Base-by-base conservation (phyloP, 1,284 basidiomycete genomes). In the Rhizoctonia solani region DNA sequence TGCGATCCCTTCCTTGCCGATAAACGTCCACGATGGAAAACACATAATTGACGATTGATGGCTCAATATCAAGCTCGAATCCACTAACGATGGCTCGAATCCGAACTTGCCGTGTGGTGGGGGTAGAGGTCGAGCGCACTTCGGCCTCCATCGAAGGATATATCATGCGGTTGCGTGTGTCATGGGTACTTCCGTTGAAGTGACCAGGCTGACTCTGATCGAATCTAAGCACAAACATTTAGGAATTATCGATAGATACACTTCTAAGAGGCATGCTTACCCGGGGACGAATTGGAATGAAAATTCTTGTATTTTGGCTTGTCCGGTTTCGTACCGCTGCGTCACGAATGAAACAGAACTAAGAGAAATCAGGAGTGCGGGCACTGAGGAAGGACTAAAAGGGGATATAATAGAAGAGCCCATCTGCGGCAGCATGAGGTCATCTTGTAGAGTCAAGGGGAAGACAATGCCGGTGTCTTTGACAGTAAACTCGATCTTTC, bases 21-120 rank as follows among this genome's bases (percentile, higher is more conserved):
- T 95, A 96, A 29, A 96, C 90, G 71, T 94, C 91, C 41, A 93
- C 81, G 14, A 96, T 78, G 27, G 90, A 87, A 75, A 89, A 92
- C 4, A 93, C 79, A 71, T 87, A 90, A 70, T 88, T 86, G 1
- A 91, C 86, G 59, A 96, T 88, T 27, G 85, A 84, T 0, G 93
- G 89, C 72, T 95, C 92, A 16, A 97, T 80, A 70, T 93, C 88
- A 37, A 96, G 80, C 61, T 92, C 83, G 76, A 96, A 95, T 27
- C 94, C 94, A 70, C 87, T 92, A 68, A 96, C 90, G 54, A 84
- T 84, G 3, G 90, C 91, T 56, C 82, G 81, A 53, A 93, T 81
- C 75, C 83, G 85, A 30, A 93, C 76, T 58, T 85, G 83, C 69
- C 87, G 84, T 13, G 81, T 80, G 2, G 81, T 74, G 2, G 77